phyloP scores from a whole-genome alignment of 75 land plant genomes.

The Chamaecyparis obtusa region DNA sequence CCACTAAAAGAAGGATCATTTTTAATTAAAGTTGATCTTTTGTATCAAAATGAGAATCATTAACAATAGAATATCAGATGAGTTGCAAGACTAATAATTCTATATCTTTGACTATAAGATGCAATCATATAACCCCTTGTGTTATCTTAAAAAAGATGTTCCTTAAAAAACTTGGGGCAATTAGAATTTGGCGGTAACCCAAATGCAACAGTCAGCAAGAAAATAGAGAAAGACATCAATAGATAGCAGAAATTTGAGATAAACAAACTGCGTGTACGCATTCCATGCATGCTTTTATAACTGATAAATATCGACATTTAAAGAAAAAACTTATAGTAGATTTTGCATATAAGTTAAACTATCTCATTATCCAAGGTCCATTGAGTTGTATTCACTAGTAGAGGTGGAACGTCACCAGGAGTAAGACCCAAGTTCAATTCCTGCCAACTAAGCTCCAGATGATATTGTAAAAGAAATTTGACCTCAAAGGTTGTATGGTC shows the following conservation, averaged over 20 bases:
- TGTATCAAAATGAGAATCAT: conserved; percentile 1
- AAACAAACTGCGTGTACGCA: not conserved
- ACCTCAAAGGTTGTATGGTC: not conserved
- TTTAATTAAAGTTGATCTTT: not conserved
- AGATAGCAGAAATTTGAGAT: not conserved
- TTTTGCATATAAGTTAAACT: not conserved
- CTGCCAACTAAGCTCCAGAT: not conserved
- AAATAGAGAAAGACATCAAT: not conserved
- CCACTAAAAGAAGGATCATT: not conserved
- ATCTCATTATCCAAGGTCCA: not conserved
- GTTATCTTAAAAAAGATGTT: not conserved
- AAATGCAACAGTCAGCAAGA: not conserved
- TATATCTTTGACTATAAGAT: not conserved
- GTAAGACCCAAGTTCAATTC: not conserved
- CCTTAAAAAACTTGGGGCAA: not conserved
- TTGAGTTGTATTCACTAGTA: not conserved
- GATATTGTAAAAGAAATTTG: not conserved
- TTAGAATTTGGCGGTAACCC: not conserved
- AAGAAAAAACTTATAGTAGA: not conserved
- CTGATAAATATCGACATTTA: not conserved
- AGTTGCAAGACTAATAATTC: not conserved
- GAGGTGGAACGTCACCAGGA: not conserved
- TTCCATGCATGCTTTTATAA: not conserved
- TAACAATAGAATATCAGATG: not conserved
- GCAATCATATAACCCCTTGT: not conserved